phyloP scores from a whole-genome alignment of 768 basidiomycete species.

The Russula emetica region DNA sequence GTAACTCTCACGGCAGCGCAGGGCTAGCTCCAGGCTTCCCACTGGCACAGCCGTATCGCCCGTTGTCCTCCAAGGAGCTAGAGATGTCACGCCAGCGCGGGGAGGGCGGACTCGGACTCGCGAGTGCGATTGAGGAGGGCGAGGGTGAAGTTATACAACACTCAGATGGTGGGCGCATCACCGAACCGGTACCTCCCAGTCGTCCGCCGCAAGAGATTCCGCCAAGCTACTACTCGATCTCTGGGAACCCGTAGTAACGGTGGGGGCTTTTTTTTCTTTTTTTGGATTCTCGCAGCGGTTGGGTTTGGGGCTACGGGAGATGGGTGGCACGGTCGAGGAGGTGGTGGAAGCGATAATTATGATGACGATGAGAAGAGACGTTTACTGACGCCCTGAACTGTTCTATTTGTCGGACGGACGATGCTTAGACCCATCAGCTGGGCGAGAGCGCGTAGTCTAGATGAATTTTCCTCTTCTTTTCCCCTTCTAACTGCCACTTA shows the following conservation, averaged over 20 bases:
- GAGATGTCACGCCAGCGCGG: conserved; percentile 31
- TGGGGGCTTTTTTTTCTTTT: not conserved
- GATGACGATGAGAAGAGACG: not conserved
- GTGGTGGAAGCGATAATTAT: not conserved
- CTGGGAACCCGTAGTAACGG: not conserved
- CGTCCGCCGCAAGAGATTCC: conserved; percentile 29
- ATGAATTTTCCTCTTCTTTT: not conserved
- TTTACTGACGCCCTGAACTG: not conserved
- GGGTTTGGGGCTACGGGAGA: not conserved
- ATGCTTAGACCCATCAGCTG: not conserved
- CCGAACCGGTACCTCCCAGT: conserved; percentile 6
- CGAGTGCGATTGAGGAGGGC: conserved; percentile 27
- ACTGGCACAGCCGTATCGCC: conserved; percentile 20
- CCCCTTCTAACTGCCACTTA: not conserved
- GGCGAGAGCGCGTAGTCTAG: not conserved
- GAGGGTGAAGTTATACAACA: conserved; percentile 32
- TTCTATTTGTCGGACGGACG: not conserved
- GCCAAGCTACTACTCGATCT: conserved; percentile 13
- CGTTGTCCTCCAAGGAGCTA: conserved; percentile 31
- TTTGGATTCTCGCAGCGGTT: not conserved
- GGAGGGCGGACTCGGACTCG: conserved; percentile 28
- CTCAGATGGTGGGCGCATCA: conserved; percentile 31
- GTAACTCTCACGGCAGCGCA: not conserved
- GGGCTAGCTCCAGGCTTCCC: not conserved
- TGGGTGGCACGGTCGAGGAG: too few relatives aligned